phyloP scores from a whole-genome alignment of 2,329 filamentous ascomycete genomes.

The Botrytis tulipae region DNA sequence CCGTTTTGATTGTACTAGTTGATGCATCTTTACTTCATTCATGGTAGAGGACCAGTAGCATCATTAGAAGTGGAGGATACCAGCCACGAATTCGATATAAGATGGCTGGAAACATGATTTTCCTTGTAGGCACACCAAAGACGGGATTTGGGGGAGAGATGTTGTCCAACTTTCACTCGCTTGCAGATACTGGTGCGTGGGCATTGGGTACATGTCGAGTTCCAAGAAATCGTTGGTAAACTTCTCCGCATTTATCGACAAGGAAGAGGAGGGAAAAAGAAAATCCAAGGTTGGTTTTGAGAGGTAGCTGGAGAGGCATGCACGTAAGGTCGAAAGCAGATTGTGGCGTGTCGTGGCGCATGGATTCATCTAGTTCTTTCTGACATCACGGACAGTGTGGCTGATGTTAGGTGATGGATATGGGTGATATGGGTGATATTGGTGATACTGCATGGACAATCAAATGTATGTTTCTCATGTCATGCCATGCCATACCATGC shows the following conservation, averaged over 20 bases:
- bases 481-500: not conserved
- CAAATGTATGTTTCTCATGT: not conserved
- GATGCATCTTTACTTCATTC: not conserved
- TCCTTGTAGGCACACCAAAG: not conserved
- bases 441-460: not conserved
- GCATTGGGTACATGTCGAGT: not conserved
- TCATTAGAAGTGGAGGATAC: not conserved
- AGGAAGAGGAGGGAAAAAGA: not conserved
- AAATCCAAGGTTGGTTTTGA: not conserved
- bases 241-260: not conserved
- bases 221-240: conserved; percentile 3
- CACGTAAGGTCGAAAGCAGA: not conserved
- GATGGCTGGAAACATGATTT: not conserved
- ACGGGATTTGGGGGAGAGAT: not conserved
- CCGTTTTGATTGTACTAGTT: not conserved
- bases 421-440: not conserved
- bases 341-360: not conserved
- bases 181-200: not conserved
- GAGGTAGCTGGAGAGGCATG: not conserved
- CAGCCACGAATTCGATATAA: conserved; percentile 1
- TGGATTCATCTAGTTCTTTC: not conserved
- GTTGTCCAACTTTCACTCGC: conserved; percentile 5
- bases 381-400: conserved; percentile 13
- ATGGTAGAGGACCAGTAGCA: not conserved
- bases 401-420: not conserved